Evolutionary conservation across 331 rosid species (phyloP).

Genomic region (Malus hybrid): DNA sequence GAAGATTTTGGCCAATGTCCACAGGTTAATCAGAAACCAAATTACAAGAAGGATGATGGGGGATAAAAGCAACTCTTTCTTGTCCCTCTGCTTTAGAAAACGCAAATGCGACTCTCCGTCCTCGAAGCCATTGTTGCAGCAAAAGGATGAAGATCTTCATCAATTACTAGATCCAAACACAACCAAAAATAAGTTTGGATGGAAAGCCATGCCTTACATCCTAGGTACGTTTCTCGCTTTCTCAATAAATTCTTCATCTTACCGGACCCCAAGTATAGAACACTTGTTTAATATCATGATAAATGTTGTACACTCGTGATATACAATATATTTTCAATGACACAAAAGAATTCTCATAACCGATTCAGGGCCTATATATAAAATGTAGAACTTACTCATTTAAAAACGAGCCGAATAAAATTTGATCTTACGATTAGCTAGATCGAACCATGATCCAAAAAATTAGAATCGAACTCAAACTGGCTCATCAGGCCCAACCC

Average conservation of each 20-base stretch:
- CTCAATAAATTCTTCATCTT: not conserved
- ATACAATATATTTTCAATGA: too few species aligned
- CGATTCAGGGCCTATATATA: too few species aligned
- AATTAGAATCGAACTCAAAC: too few species aligned
- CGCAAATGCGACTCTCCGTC: not conserved
- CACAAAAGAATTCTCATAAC: too few species aligned
- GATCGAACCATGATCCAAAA: too few species aligned
- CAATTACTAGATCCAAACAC: not conserved
- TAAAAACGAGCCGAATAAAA: too few species aligned
- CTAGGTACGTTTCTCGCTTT: conserved; percentile 12
- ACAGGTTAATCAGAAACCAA: too few species aligned
- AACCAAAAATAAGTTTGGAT: conserved; percentile 19
- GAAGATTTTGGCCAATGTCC: not conserved
- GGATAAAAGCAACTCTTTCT: not conserved
- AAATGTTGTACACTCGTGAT: too few species aligned
- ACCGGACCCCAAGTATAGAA: not conserved
- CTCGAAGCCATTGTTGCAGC: not conserved
- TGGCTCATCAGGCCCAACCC: too few species aligned
- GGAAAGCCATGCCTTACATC: conserved; percentile 47
- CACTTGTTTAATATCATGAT: too few species aligned
- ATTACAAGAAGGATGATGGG: not conserved
- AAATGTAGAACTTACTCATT: too few species aligned
- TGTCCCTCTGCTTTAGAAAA: not conserved
- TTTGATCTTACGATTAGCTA: too few species aligned
- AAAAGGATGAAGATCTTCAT: not conserved